Conservation (phyloP, 1,284 basidiomycete species). For the Puccinia sorghi region DNA sequence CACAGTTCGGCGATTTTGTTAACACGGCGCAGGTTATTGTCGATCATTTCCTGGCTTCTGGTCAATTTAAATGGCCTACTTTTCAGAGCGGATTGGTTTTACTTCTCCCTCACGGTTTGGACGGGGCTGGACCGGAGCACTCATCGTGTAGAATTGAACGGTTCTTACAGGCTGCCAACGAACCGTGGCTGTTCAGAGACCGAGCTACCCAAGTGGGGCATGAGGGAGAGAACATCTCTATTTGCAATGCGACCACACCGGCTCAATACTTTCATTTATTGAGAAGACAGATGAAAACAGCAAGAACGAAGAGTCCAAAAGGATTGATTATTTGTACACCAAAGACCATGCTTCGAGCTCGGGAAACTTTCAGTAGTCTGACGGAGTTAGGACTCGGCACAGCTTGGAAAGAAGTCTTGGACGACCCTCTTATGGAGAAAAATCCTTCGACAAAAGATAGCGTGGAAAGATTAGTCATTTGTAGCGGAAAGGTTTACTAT, state of each 20-base stretch:
- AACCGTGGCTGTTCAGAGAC: conserved; percentile 4
- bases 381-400: conserved; percentile 68
- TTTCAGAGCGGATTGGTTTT: conserved; percentile 23
- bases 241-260: conserved; percentile 80
- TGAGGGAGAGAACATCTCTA: conserved; percentile 67
- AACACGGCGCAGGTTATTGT: conserved; percentile 76
- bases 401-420: conserved; percentile 71
- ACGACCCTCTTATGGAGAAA: conserved; percentile 61
- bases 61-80: conserved; percentile 66
- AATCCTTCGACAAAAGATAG: conserved; percentile 60
- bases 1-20: conserved; percentile 77
- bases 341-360: conserved; percentile 58
- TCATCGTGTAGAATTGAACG: conserved; percentile 80
- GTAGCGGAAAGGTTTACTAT: conserved; percentile 83
- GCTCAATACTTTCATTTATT: conserved; percentile 87
- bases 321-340: conserved; percentile 59
- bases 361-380: conserved; percentile 65
- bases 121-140: conserved; percentile 87
- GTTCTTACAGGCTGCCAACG: conserved; percentile 68
- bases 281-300: conserved; percentile 68
- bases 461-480: conserved; percentile 57
- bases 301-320: conserved; percentile 75
- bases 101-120: conserved; percentile 56
- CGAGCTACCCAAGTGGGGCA: conserved; percentile 8
- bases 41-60: conserved; percentile 79